Evolutionary conservation across 2,329 filamentous ascomycete genomes (phyloP).

Genomic region (Herpotrichia juniperi): DNA sequence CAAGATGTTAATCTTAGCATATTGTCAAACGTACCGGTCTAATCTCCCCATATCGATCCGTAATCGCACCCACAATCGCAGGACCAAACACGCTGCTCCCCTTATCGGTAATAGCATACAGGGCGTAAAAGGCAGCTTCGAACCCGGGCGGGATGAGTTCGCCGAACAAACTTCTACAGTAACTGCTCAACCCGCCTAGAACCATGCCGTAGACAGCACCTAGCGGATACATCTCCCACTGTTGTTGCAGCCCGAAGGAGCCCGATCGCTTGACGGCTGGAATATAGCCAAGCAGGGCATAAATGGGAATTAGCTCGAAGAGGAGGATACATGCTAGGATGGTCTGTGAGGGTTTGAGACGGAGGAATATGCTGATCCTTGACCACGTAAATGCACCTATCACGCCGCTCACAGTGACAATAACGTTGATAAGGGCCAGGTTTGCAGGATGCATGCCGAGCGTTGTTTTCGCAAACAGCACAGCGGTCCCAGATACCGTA

Average conservation of each 20-base stretch:
- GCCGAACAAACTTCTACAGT: slow-evolving; percentile 90
- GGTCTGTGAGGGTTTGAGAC: slow-evolving; percentile 79
- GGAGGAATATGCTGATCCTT: slow-evolving; percentile 71
- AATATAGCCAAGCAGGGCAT: slow-evolving; percentile 86
- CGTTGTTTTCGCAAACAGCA: slow-evolving; percentile 93
- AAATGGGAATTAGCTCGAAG: slow-evolving; percentile 91
- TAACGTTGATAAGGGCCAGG: slow-evolving; percentile 90
- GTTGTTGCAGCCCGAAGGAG: slow-evolving; percentile 84
- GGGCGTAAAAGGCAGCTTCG: slow-evolving; percentile 93
- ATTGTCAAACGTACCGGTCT: slow-evolving; percentile 44
- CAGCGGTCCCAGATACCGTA: slow-evolving; percentile 91
- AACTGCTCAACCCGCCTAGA: slow-evolving; percentile 87
- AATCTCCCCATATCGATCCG: slow-evolving; percentile 67
- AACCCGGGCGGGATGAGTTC: slow-evolving; percentile 93
- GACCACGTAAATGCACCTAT: slow-evolving; percentile 91
- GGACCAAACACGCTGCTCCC: slow-evolving; percentile 93
- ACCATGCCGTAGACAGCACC: slow-evolving; percentile 92
- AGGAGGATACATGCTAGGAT: slow-evolving; percentile 90
- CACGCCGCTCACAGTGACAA: slow-evolving; percentile 83
- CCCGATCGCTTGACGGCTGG: slow-evolving; percentile 77
- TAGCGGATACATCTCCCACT: slow-evolving; percentile 96
- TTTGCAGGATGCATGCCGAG: slow-evolving; percentile 88
- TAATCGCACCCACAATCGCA: slow-evolving; percentile 90
- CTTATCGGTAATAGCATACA: slow-evolving; percentile 98
- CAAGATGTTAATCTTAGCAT: background rate